Percentiles rank a stretch among this genome's conserved stretches.
These are phyloP conservation scores for Globisporangium cystogenes DNA, from an alignment of 352 stramenopile genomes.

Conservation along the genomic window DNA sequence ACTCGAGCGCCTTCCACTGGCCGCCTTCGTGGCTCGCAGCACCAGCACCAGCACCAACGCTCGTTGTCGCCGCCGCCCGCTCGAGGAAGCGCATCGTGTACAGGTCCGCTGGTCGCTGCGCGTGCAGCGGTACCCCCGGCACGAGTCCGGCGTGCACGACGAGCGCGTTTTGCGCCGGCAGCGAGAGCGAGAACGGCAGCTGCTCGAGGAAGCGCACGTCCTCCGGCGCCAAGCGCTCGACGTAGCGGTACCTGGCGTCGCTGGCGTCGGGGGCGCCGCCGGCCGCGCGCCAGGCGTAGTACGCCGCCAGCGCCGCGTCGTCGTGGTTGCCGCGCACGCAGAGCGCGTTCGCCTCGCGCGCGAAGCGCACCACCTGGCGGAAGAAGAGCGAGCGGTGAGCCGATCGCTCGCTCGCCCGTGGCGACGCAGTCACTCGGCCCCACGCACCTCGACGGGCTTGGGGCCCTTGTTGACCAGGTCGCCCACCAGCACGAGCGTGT, in stretches of 20 bases:
- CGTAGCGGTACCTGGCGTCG: slow-evolving; percentile 58
- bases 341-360: slow-evolving; percentile 37
- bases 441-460: slow-evolving; percentile 47
- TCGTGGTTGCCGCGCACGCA: slow-evolving; percentile 82
- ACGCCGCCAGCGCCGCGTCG: slow-evolving; percentile 58
- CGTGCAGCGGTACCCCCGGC: slow-evolving; percentile 46
- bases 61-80: not conserved
- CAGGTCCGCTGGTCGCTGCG: slow-evolving; percentile 86
- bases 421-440: too few relatives aligned
- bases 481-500: slow-evolving; percentile 86
- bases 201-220: slow-evolving; percentile 69
- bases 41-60: too few relatives aligned
- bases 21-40: slow-evolving; percentile 24
- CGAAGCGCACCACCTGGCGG: slow-evolving; percentile 65
- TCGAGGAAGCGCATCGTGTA: slow-evolving; percentile 90
- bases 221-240: slow-evolving; percentile 38
- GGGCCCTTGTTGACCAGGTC: slow-evolving; percentile 93
- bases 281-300: slow-evolving; percentile 36
- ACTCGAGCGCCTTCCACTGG: slow-evolving; percentile 29
- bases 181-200: slow-evolving; percentile 68
- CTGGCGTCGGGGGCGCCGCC: slow-evolving; percentile 7
- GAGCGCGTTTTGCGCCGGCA: slow-evolving; percentile 52
- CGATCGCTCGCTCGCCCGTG: too few relatives aligned
- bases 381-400: not conserved
- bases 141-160: slow-evolving; percentile 77